These are phyloP conservation scores for Zoysia japonica DNA, from an alignment of 176 grass and related monocot species.

Conservation along the genomic window DNA sequence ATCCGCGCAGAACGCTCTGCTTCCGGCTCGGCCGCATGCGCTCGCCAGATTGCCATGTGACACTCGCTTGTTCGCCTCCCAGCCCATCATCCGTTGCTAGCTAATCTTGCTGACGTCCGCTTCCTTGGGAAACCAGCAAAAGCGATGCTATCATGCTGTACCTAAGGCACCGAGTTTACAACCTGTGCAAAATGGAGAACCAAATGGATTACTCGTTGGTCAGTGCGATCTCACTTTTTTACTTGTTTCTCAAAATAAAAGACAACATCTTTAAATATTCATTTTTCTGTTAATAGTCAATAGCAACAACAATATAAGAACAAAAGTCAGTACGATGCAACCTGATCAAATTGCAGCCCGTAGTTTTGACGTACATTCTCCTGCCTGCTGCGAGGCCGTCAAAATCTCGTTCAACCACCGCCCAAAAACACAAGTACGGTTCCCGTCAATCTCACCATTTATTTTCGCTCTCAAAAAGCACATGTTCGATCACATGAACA, in stretches of 20 bases:
- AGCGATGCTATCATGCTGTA: background rate
- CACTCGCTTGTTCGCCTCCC: background rate
- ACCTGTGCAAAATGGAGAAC: background rate
- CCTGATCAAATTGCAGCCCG: background rate
- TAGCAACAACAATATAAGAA: background rate
- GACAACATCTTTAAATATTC: too few species aligned
- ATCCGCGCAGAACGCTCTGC: background rate
- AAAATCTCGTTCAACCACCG: conserved; percentile 26
- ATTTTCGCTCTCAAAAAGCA: background rate
- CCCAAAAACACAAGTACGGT: background rate
- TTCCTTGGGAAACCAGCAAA: background rate
- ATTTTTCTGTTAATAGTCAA: too few species aligned
- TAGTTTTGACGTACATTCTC: background rate
- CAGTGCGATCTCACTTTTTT: background rate
- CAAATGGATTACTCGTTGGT: background rate
- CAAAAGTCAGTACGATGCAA: conserved; percentile 2
- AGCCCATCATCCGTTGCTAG: background rate
- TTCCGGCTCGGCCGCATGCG: background rate
- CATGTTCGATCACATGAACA: background rate
- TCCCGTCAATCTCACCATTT: background rate
- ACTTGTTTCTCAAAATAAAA: too few species aligned
- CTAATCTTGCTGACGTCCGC: background rate
- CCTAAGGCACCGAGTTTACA: background rate
- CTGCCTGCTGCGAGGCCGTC: background rate
- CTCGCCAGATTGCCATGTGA: conserved; percentile 22